A percentile compares a stretch with the other conserved stretches of the same genome.
phyloP scores from a whole-genome alignment of 2,329 filamentous ascomycete genomes.

The Thielaviopsis punctulata region DNA sequence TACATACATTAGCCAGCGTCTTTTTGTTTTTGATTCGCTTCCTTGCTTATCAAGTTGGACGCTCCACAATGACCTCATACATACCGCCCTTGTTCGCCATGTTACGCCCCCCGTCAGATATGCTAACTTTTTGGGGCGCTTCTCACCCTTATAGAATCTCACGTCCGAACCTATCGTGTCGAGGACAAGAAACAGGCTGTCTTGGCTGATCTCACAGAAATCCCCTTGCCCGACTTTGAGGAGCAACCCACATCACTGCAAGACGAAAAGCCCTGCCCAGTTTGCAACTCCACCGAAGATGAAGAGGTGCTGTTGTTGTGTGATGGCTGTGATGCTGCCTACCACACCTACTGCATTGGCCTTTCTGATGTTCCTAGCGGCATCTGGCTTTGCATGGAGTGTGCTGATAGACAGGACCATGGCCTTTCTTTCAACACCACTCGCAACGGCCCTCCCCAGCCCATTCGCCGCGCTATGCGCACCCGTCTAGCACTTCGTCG shows the following conservation, averaged over 20 bases:
- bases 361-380: slow-evolving; percentile 59
- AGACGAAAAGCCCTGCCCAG: slow-evolving; percentile 61
- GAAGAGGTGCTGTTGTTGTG: slow-evolving; percentile 78
- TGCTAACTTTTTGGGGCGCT: neutral
- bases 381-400: slow-evolving; percentile 84
- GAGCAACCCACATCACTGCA: slow-evolving; percentile 45
- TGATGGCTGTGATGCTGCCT: slow-evolving; percentile 75
- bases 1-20: no score
- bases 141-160: slow-evolving; percentile 26
- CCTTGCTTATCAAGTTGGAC: neutral
- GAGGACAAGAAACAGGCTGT: slow-evolving; percentile 61
- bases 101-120: neutral
- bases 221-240: slow-evolving; percentile 66
- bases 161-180: slow-evolving; percentile 44
- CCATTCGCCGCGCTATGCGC: slow-evolving; percentile 20
- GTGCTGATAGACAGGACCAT: slow-evolving; percentile 34
- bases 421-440: neutral
- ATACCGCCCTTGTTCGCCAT: neutral
- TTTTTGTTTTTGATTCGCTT: neutral
- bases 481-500: slow-evolving; percentile 19
- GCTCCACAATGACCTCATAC: neutral
- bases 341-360: slow-evolving; percentile 83
- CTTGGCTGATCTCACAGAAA: slow-evolving; percentile 24
- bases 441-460: slow-evolving; percentile 19
- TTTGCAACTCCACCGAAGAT: slow-evolving; percentile 67